Evolutionary conservation across 306 rosid species (phyloP).

Genomic region (Comarum palustre): DNA sequence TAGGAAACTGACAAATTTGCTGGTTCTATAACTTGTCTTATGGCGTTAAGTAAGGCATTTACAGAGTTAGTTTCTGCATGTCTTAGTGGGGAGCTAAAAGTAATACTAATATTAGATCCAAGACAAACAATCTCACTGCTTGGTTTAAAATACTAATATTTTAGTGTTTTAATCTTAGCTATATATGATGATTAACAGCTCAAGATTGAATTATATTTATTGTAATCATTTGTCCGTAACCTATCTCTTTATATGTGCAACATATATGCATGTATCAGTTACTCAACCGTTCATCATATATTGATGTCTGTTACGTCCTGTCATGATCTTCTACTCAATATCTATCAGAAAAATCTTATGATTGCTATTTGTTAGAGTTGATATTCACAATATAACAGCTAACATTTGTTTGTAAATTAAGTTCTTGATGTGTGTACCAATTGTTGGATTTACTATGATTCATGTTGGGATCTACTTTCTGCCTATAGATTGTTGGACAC

Average conservation of each 20-base stretch:
- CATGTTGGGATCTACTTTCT: conserved; percentile 22
- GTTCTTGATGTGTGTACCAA: background rate
- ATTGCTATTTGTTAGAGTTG: background rate
- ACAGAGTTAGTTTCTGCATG: background rate
- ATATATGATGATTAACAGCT: background rate
- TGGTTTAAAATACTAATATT: background rate
- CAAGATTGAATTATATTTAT: background rate
- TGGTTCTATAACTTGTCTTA: background rate
- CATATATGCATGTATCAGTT: background rate
- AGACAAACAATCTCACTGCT: background rate
- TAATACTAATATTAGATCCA: background rate
- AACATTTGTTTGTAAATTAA: background rate
- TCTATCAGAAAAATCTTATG: background rate
- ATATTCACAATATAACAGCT: background rate
- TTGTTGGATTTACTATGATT: conserved; percentile 5
- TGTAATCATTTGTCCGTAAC: background rate
- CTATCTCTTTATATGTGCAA: background rate
- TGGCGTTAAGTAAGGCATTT: background rate
- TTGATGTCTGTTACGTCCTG: background rate
- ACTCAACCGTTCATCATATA: background rate
- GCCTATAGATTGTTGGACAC: conserved; percentile 63
- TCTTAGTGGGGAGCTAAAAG: background rate
- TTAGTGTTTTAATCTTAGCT: background rate
- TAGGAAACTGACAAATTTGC: background rate
- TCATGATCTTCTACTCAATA: background rate